Evolutionary conservation across 805 yeast genomes (phyloP), one percentile per base, ranked within the genome.

Genomic region (Saccharomyces cerevisiae): DNA sequence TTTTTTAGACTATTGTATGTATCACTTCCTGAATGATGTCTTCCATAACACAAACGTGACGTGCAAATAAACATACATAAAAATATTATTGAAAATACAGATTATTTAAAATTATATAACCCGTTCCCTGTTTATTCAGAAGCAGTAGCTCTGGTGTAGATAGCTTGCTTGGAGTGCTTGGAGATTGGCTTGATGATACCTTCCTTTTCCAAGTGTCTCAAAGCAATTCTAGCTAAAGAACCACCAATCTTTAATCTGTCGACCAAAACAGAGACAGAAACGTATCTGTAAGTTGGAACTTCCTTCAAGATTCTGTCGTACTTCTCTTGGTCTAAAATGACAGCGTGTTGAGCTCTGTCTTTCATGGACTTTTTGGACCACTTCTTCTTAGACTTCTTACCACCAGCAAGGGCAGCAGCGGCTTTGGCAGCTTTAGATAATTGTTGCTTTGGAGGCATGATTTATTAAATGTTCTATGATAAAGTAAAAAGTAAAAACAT

Each of bases 291-390:
- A 70, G 97, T 89, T 81, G 97, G 97, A 61, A 91, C 97, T 75
- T 94, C 99, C 88, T 94, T 94, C 81, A 90, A 77, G 81, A 94
- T 88, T 84, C 97, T 89, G 95, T 94, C 99, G 83, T 87, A 92
- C 77, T 92, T 89, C 70, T 94, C 96, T 83, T 94, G 97, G 80
- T 94, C 99, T 73, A 94, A 83, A 78, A 88, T 81, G 73, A 94
- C 91, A 75, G 90, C 85, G 85, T 94, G 99, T 78, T 89, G 92
- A 72, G 99, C 98, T 96, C 88, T 92, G 82, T 94, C 99, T 91
- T 95, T 94, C 79, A 90, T 96, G 86, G 95, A 90, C 80, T 97
- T 97, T 86, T 92, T 91, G 87, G 96, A 88, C 99, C 98, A 94
- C 96, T 94, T 94, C 96, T 94, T 92, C 90, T 94, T 94, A 80